Evolutionary conservation across 2,329 filamentous ascomycete genomes (phyloP), one percentile per base, ranked within the genome.

Genomic region (Talaromyces sp.): DNA sequence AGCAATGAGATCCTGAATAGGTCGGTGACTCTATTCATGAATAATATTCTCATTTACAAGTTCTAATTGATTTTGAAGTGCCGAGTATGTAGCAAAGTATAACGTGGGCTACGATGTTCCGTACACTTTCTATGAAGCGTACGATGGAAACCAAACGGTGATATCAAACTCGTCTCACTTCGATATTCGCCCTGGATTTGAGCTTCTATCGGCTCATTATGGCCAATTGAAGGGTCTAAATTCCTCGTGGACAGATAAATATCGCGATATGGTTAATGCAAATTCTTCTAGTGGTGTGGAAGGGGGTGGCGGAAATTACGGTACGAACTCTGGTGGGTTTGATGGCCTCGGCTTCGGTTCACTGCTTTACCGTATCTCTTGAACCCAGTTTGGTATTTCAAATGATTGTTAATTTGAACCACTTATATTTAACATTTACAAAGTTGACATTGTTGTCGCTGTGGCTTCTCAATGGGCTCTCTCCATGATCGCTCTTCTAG

Each of bases 231-330:
- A 77, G 60, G 69, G 73, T 0, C 62, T 77, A 3, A 68, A 77
- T 55, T 73, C 71, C 1, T 68, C 68, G 0, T 80, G 72, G 66
- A 77, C 77, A 0, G 65, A 68, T n/a, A 58, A 62, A 8, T 77
- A 75, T 57, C 71, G 77, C 2, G 71, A 79, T 55, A 61, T 68
- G 49, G 75, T 76, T 14, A 66, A 67, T n/a, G 64, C 72, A n/a
- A 62, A 66, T 17, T 35, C 35, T 7, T 68, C 66, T 0, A 64
- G 60, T n/a, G 76, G 75, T 9, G 73, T 73, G 4, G 78, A 81
- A 62, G 78, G 78, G 0, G 78, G 78, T 21, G 77, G 77, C 56
- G 77, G 78, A 11, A 68, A 80, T 60, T 80, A 80, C 61, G 77
- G 75, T 7, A 32, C 69, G 14, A 75, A 62, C 46, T 75, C 71